phyloP scores from a whole-genome alignment of 305 asterid genomes.

The Rubia peregrina region DNA sequence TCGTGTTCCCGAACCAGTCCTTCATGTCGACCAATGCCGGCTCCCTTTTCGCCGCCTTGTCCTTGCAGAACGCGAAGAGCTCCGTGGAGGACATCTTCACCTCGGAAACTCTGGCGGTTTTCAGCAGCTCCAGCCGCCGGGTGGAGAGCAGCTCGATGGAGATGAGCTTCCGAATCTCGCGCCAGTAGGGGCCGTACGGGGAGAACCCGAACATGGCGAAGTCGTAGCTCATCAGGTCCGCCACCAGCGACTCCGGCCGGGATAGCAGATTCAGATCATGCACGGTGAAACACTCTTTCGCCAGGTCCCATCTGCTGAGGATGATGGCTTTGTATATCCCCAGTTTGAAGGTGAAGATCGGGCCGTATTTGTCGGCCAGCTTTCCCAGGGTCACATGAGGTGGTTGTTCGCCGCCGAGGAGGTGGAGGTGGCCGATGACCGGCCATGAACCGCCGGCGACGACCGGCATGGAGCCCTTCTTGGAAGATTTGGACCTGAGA shows the following conservation, averaged over 20 bases:
- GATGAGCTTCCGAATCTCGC: slow-evolving; percentile 20
- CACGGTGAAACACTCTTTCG: neutral
- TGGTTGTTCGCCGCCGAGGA: slow-evolving; percentile 21
- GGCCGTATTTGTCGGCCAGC: slow-evolving; percentile 30
- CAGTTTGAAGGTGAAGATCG: slow-evolving; percentile 21
- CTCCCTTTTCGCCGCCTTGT: neutral
- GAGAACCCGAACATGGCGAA: slow-evolving; percentile 10
- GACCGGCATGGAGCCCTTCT: neutral
- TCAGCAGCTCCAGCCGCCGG: slow-evolving; percentile 17
- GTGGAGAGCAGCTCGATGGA: slow-evolving; percentile 16
- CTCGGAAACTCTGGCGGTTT: slow-evolving; percentile 14
- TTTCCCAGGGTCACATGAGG: slow-evolving; percentile 13
- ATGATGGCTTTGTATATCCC: slow-evolving; percentile 20
- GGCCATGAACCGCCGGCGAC: slow-evolving; percentile 16
- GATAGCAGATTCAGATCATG: neutral
- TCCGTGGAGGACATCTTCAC: slow-evolving; percentile 10
- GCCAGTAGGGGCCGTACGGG: slow-evolving; percentile 25
- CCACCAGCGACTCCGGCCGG: neutral
- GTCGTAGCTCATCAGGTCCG: slow-evolving; percentile 2
- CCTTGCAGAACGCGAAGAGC: slow-evolving; percentile 9
- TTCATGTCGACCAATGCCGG: neutral
- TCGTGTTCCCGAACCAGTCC: neutral
- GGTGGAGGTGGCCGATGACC: slow-evolving; percentile 26
- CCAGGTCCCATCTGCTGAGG: neutral
- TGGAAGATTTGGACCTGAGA: neutral